Evolutionary conservation across 768 basidiomycete genomes (phyloP).

Genomic region (Termitomyces sp.): DNA sequence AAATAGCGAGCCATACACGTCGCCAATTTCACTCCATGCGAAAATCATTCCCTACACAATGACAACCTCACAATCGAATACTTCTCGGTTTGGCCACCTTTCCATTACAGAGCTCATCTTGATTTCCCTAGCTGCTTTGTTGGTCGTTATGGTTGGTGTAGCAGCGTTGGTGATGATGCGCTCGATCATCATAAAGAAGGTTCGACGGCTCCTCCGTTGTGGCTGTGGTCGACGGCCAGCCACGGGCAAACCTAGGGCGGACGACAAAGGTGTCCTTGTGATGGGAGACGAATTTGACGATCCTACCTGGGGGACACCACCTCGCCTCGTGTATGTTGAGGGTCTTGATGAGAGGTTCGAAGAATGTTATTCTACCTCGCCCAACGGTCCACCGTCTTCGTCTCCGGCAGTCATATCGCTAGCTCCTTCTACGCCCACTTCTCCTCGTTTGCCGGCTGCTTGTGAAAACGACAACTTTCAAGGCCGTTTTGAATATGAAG

Average conservation of each 20-base stretch:
- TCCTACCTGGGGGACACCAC: conserved; percentile 16
- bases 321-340: conserved; percentile 17
- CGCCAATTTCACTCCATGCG: conserved; percentile 19
- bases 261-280: conserved; percentile 10
- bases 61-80: background rate
- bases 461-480: conserved; percentile 18
- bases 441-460: background rate
- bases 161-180: conserved; percentile 11
- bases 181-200: conserved; percentile 11
- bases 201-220: conserved; percentile 11
- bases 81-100: conserved; percentile 4
- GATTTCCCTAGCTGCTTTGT: conserved; percentile 10
- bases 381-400: conserved; percentile 1
- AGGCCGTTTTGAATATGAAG: conserved; percentile 25
- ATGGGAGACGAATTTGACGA: conserved; percentile 11
- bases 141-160: conserved; percentile 7
- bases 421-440: background rate
- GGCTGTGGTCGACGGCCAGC: conserved; percentile 8
- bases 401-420: background rate
- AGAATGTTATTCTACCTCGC: background rate
- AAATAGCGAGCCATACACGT: conserved; percentile 10
- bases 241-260: background rate
- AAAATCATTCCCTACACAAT: conserved; percentile 15
- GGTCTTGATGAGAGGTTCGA: conserved; percentile 5
- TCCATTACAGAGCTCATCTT: conserved; percentile 13